Percentiles rank a stretch among this genome's conserved stretches.
Evolutionary conservation across 116 monocot species (phyloP).

Genomic region (Thalassia testudinum): DNA sequence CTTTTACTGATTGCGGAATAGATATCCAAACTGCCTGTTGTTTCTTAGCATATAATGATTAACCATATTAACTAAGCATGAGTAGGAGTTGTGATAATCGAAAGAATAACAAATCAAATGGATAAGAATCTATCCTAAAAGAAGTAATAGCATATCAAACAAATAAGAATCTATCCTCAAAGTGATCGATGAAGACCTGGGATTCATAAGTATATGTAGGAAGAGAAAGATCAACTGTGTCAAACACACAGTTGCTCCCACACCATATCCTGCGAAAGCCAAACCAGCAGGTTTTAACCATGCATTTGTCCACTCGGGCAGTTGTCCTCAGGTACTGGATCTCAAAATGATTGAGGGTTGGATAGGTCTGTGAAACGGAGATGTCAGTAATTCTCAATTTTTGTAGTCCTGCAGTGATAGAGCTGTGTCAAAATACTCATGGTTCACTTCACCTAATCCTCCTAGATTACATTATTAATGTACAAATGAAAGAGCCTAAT

Average conservation of each 20-base stretch:
- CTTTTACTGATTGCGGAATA: conserved; percentile 47
- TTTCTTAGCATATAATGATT: neutral
- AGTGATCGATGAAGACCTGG: no score
- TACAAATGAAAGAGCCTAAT: no score
- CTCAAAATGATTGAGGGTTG: conserved; percentile 10
- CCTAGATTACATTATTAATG: no score
- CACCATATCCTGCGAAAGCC: conserved; percentile 73
- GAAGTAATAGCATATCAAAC: neutral
- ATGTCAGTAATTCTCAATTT: neutral
- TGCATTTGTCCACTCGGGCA: conserved; percentile 56
- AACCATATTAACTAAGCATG: neutral
- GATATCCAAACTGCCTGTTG: conserved; percentile 68
- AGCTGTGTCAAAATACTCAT: no score
- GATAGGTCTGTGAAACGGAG: conserved; percentile 39
- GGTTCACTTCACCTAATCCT: no score
- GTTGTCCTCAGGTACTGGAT: conserved; percentile 26
- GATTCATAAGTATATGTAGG: conserved; percentile 75
- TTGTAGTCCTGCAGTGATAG: no score
- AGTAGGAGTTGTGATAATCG: neutral
- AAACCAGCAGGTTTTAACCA: conserved; percentile 84
- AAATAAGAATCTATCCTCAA: neutral
- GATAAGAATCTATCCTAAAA: neutral
- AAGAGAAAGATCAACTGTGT: conserved; percentile 60
- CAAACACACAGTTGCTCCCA: conserved; percentile 57
- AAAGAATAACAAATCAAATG: neutral